Base-by-base conservation (phyloP, 306 rosid genomes). In the Nissolia schottii region DNA sequence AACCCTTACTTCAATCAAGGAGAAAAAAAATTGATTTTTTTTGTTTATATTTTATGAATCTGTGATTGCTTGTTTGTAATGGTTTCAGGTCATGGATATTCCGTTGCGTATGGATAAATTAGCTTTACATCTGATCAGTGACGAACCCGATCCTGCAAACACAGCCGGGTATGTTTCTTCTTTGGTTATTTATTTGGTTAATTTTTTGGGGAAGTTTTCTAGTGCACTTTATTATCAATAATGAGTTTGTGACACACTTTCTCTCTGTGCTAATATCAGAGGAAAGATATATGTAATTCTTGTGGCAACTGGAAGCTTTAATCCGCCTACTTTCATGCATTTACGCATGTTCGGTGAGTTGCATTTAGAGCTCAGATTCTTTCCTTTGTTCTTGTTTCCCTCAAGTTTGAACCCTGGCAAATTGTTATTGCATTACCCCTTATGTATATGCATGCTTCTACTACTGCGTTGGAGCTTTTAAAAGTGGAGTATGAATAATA, bases 251-350 rank as follows among this genome's bases (percentile, higher is more conserved):
- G 59, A 60, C 65, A 16, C 16, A 3, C 43, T 25, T 45, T 37
- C 25, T 49, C 18, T 78, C 41, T 71, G 20, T 51, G n/a, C 19
- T 3, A 54, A 28, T 20, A 66, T 38, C 53, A 92, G 92, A 53
- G 82, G 72, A 75, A 87, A 83, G 83, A 81, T 70, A 77, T 77
- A 82, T 74, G 92, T 85, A 25, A 81, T 87, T 72, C 87, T 93
- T 49, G 87, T 91, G 12, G 88, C 92, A 41, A 84, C 90, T 24
- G 94, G 94, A 83, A 93, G 98, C 82, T 93, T 93, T 87, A 93
- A 90, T 77, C 97, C 98, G 46, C 94, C 98, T 19, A 93, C 98
- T 23, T 91, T 83, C 67, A 93, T 93, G 97, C 98, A 93, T 83
- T 83, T 90, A 50, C 97, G 96, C 73, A 79, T 93, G 87, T 80